phyloP scores from a whole-genome alignment of 805 yeast species.

The Soucietia sequanensis region DNA sequence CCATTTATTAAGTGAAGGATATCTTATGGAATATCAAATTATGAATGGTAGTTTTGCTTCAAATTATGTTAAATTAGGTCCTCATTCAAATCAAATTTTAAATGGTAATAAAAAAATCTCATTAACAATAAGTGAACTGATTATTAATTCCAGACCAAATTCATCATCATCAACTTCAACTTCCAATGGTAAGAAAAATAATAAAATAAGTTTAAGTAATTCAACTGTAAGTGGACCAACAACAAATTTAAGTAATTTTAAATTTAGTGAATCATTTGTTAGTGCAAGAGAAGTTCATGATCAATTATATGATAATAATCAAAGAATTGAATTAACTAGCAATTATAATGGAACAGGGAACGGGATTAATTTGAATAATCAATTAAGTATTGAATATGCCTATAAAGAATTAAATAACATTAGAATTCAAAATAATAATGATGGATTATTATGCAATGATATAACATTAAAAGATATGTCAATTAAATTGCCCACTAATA shows the following conservation, averaged over 20 bases:
- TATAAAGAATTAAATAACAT: conserved; percentile 38
- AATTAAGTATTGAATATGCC: conserved; percentile 25
- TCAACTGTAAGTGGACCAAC: not conserved
- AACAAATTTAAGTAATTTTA: conserved; percentile 9
- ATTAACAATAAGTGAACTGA: conserved; percentile 30
- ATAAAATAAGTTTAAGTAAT: not conserved
- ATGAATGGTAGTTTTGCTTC: conserved; percentile 78
- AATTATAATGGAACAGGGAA: conserved; percentile 15
- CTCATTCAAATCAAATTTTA: conserved; percentile 50
- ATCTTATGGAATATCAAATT: conserved; percentile 68
- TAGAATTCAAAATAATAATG: conserved; percentile 31
- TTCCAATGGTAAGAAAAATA: conserved; percentile 5
- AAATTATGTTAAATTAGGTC: conserved; percentile 68
- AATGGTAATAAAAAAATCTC: conserved; percentile 42
- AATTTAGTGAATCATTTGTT: conserved; percentile 18
- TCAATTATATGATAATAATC: no score
- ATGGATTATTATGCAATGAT: conserved; percentile 24
- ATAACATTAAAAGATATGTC: conserved; percentile 55
- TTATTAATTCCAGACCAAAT: not conserved
- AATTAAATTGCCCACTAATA: conserved; percentile 48
- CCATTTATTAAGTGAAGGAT: conserved; percentile 63
- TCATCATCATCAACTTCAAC: conserved; percentile 15
- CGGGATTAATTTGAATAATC: conserved; percentile 13
- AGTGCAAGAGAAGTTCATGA: conserved; percentile 17
- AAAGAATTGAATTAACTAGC: conserved; percentile 17